These are phyloP conservation scores for Citrus cavaleriei DNA, from an alignment of 345 rosid species.

Conservation along the genomic window DNA sequence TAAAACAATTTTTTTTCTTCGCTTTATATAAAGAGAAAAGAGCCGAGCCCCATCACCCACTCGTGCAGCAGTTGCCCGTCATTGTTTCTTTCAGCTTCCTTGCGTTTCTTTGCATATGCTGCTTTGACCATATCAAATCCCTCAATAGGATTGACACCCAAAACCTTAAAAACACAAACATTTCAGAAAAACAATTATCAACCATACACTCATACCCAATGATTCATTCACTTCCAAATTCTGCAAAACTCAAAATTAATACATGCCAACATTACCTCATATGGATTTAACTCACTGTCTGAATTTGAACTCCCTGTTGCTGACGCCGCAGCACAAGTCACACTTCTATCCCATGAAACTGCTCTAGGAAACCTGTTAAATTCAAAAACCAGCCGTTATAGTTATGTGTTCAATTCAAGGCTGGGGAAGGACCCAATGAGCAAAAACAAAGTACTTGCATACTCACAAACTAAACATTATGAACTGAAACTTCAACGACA, in stretches of 20 bases:
- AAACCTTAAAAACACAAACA: constrained; percentile 47
- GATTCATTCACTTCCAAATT: constrained; percentile 1
- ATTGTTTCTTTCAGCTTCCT: constrained; percentile 78
- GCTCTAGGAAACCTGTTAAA: constrained; percentile 32
- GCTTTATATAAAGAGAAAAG: not conserved
- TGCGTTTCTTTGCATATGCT: constrained; percentile 63
- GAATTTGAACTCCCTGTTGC: constrained; percentile 73
- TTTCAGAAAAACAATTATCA: not conserved
- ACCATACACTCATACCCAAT: not conserved
- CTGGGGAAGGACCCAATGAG: not conserved
- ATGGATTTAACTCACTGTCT: constrained; percentile 66
- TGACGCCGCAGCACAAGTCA: constrained; percentile 58
- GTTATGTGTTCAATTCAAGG: not conserved
- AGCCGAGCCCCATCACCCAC: constrained; percentile 35
- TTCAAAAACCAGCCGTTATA: constrained; percentile 1
- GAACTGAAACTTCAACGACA: not conserved
- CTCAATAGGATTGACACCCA: constrained; percentile 82
- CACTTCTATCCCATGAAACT: constrained; percentile 31
- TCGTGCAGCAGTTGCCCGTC: constrained; percentile 76
- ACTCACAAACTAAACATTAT: not conserved
- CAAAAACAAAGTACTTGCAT: not conserved
- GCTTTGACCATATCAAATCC: constrained; percentile 79
- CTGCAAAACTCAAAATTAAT: not conserved
- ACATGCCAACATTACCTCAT: constrained; percentile 51
- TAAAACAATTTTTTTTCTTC: not conserved